These are phyloP conservation scores for Fusarium zealandicum DNA, from an alignment of 2,329 filamentous ascomycete genomes.

Conservation along the genomic window DNA sequence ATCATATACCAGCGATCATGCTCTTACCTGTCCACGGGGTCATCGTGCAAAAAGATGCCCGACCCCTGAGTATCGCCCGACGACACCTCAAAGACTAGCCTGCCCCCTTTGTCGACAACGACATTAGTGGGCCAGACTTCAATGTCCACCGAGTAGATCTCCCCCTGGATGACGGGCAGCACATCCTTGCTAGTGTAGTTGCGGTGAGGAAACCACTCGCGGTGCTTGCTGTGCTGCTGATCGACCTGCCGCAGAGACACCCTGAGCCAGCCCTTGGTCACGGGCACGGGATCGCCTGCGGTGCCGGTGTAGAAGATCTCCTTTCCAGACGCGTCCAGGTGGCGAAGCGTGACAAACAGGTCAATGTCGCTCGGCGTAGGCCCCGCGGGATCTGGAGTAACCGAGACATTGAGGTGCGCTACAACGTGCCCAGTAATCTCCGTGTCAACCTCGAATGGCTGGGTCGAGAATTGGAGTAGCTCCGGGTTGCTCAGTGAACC, in stretches of 20 bases:
- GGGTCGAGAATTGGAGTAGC: conserved; percentile 63
- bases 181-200: conserved; percentile 66
- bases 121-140: too few relatives aligned
- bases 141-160: too few relatives aligned
- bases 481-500: conserved; percentile 63
- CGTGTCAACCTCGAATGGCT: conserved; percentile 66
- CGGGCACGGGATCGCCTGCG: conserved; percentile 65
- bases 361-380: conserved; percentile 61
- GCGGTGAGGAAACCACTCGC: conserved; percentile 60
- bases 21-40: conserved; percentile 55
- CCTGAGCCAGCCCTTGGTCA: conserved; percentile 71
- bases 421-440: conserved; percentile 75
- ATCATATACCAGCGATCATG: too few relatives aligned
- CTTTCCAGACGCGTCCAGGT: conserved; percentile 60
- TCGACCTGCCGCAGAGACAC: conserved; percentile 63
- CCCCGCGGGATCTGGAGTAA: conserved; percentile 61
- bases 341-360: conserved; percentile 67
- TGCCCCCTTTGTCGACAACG: conserved; percentile 60
- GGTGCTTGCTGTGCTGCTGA: conserved; percentile 55
- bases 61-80: conserved; percentile 66
- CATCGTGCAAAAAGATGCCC: too few relatives aligned
- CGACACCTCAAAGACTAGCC: conserved; percentile 62
- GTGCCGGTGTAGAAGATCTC: conserved; percentile 72
- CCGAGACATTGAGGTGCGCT: conserved; percentile 69
- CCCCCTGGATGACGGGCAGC: too few relatives aligned